phyloP scores from a whole-genome alignment of 495 filamentous ascomycete species.

The Aspergillus egyptiacus region DNA sequence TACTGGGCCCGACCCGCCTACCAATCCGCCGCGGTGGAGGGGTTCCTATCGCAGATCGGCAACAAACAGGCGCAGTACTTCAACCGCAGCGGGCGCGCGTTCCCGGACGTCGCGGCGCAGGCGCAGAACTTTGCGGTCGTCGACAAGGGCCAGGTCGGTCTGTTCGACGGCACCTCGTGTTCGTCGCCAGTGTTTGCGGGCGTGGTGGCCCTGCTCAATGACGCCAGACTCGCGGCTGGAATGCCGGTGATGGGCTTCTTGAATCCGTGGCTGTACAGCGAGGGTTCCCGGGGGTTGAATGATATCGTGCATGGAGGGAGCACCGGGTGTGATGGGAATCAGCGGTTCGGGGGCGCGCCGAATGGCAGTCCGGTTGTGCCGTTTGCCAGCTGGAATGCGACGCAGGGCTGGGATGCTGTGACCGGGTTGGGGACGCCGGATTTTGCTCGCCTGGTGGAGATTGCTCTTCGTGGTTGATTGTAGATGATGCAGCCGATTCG shows the following conservation, averaged over 20 bases:
- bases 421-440: constrained; percentile 54
- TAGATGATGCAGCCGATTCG: too few relatives aligned
- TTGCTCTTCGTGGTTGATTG: constrained; percentile 14
- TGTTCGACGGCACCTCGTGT: constrained; percentile 61
- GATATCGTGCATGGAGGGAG: constrained; percentile 59
- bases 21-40: constrained; percentile 51
- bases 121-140: constrained; percentile 48
- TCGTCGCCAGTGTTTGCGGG: constrained; percentile 57
- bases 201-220: constrained; percentile 62
- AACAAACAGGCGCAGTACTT: constrained; percentile 44
- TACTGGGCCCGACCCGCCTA: constrained; percentile 56
- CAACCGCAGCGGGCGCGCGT: constrained; percentile 60
- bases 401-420: constrained; percentile 56
- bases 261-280: constrained; percentile 67
- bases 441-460: constrained; percentile 34
- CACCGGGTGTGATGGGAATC: constrained; percentile 51
- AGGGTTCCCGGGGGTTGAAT: constrained; percentile 47
- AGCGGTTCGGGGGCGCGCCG: constrained; percentile 33
- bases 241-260: constrained; percentile 61
- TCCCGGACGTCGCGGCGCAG: constrained; percentile 70
- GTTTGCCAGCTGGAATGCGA: constrained; percentile 46
- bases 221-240: constrained; percentile 51
- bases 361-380: constrained; percentile 37
- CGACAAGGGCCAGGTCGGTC: constrained; percentile 43
- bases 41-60: constrained; percentile 50